Evolutionary conservation across 345 rosid genomes (phyloP), one percentile per base, ranked within the genome.

Genomic region (Citrus hindsii): DNA sequence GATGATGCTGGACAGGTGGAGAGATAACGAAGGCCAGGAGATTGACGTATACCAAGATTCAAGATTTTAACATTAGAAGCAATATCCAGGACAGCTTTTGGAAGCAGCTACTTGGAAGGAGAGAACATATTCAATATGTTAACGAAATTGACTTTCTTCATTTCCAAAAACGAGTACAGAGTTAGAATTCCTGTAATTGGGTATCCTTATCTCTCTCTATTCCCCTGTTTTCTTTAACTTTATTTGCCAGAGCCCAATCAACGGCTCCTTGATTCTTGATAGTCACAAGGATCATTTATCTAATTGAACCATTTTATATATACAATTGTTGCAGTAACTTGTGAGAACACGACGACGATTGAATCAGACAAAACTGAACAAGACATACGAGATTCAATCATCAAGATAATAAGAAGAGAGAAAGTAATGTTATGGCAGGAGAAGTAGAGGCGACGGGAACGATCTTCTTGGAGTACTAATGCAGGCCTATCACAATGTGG

Each of bases 31-130:
- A 27, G 81, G 71, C 7, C 74, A 79, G 48, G 87, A 88, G 77
- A 84, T 87, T 3, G 86, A 90, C 12, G 85, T 84, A 18, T 77
- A 30, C 55, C 30, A 65, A 32, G 89, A 72, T 76, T 87, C 40
- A 90, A 67, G 59, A 4, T 84, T 2, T 79, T 90, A 40, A 87
- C 88, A 9, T 86, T 89, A 19, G 86, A 87, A 79, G 46, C 84
- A 35, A 87, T 88, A 37, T 86, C 91, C 6, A 81, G 87, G 72
- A 85, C 90, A 22, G 88, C 90, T 25, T 87, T 88, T 62, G 90
- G 91, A 16, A 85, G 89, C 75, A 88, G 83, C 67, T 87, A 88
- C 27, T 7, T 81, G 77, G 86, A 90, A 78, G 89, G 89, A 21
- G 51, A 87, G 76, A 60, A 73, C 14, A 88, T 80, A 33, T 90